Evolutionary conservation across 345 rosid genomes (phyloP).

Genomic region (Hevea brasiliensis): DNA sequence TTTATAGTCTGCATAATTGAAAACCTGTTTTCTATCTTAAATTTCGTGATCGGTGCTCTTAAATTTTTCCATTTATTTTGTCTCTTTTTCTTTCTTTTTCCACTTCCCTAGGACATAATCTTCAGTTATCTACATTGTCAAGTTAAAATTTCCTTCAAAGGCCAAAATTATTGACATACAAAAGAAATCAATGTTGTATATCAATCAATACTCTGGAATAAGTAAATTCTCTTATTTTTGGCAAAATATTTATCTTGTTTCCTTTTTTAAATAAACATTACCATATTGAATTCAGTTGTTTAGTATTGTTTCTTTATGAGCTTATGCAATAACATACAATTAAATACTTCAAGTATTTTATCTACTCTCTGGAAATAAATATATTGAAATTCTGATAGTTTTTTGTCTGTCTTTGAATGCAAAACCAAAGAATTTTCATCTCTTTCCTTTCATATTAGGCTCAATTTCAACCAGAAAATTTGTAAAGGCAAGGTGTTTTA

Average conservation of each 20-base stretch:
- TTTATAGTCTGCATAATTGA: background rate
- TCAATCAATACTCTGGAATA: background rate
- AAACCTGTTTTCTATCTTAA: too few relatives aligned
- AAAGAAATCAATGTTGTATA: too few relatives aligned
- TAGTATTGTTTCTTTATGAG: background rate
- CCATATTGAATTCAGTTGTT: background rate
- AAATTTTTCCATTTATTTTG: too few relatives aligned
- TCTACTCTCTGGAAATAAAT: background rate
- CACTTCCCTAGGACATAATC: too few relatives aligned
- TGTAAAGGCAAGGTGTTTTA: background rate
- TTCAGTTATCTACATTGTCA: background rate
- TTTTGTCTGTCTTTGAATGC: background rate
- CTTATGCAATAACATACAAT: background rate
- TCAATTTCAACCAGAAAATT: too few relatives aligned
- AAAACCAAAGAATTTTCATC: background rate
- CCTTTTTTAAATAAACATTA: too few relatives aligned
- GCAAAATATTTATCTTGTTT: too few relatives aligned
- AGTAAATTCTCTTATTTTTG: background rate
- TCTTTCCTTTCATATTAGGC: background rate
- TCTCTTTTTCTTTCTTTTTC: too few relatives aligned
- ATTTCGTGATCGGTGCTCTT: too few relatives aligned
- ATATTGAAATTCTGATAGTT: background rate
- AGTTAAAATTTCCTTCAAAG: background rate
- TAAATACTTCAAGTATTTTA: background rate
- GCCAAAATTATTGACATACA: background rate